Conservation (phyloP, 305 asterid species). For the Fraxinus ornus region DNA sequence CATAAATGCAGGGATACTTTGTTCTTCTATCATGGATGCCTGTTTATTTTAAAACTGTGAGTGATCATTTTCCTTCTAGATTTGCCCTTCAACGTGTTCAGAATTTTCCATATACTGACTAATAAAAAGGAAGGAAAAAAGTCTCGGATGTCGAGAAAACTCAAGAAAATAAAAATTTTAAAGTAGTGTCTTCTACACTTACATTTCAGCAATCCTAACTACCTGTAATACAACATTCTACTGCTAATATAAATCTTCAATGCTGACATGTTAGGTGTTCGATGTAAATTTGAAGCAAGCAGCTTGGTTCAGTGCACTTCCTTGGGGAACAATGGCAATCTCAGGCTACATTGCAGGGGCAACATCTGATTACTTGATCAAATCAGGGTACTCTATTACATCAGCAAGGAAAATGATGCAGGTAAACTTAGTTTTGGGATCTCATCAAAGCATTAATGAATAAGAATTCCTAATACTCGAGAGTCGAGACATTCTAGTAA, state of each 20-base stretch:
- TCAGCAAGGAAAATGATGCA: no score
- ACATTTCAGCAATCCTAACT: background rate
- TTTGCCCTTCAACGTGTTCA: background rate
- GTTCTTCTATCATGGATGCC: slow-evolving; percentile 99
- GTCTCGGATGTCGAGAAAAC: background rate
- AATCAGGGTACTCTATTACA: slow-evolving; percentile 63
- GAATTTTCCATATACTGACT: background rate
- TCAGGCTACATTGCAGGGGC: slow-evolving; percentile 92
- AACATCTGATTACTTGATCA: slow-evolving; percentile 70
- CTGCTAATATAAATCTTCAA: background rate
- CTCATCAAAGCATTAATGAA: background rate
- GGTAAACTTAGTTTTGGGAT: slow-evolving; percentile 15
- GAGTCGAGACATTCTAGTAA: background rate
- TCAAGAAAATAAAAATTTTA: no score
- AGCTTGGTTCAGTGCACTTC: slow-evolving; percentile 98
- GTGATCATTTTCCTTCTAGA: slow-evolving; percentile 21
- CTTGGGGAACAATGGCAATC: slow-evolving; percentile 97
- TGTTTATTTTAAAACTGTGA: slow-evolving; percentile 86
- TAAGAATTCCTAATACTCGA: background rate
- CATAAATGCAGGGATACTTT: slow-evolving; percentile 81
- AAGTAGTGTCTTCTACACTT: background rate
- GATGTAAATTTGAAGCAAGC: slow-evolving; percentile 91
- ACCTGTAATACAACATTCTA: background rate
- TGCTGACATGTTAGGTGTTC: slow-evolving; percentile 52
- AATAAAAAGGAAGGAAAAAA: background rate